phyloP scores from a whole-genome alignment of 331 rosid species.

The Phaseolus coccineus region DNA sequence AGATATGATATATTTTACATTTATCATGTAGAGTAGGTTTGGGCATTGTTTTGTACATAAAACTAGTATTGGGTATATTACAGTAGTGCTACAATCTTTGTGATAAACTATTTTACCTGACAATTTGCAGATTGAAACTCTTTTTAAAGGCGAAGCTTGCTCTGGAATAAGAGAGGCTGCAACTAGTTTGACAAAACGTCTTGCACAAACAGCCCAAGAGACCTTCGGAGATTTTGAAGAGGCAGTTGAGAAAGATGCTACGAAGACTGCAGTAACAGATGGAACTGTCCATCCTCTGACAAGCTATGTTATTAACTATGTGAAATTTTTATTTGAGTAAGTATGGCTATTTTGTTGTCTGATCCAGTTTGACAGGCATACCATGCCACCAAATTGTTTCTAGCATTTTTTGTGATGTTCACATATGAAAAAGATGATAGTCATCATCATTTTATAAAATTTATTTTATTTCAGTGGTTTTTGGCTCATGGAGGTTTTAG shows the following conservation, averaged over 20 bases:
- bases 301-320: conserved; percentile 97
- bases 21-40: conserved; percentile 17
- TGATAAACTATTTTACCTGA: conserved; percentile 19
- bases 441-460: neutral
- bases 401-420: conserved; percentile 17
- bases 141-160: conserved; percentile 90
- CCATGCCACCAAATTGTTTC: conserved; percentile 36
- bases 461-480: conserved; percentile 14
- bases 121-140: conserved; percentile 73
- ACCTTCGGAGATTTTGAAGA: conserved; percentile 99
- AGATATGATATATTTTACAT: conserved; percentile 21
- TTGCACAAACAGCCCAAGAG: conserved; percentile 94
- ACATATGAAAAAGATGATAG: neutral
- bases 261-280: conserved; percentile 96
- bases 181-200: conserved; percentile 81
- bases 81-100: conserved; percentile 33
- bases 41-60: conserved; percentile 30
- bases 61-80: conserved; percentile 9
- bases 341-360: conserved; percentile 47
- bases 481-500: neutral
- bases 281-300: conserved; percentile 99
- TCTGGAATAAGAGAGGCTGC: conserved; percentile 84
- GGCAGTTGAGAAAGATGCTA: conserved; percentile 98
- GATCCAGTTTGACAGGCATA: conserved; percentile 20
- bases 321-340: conserved; percentile 97